Evolutionary conservation across 495 filamentous ascomycete species (phyloP).

Genomic region (Viridothelium virens): DNA sequence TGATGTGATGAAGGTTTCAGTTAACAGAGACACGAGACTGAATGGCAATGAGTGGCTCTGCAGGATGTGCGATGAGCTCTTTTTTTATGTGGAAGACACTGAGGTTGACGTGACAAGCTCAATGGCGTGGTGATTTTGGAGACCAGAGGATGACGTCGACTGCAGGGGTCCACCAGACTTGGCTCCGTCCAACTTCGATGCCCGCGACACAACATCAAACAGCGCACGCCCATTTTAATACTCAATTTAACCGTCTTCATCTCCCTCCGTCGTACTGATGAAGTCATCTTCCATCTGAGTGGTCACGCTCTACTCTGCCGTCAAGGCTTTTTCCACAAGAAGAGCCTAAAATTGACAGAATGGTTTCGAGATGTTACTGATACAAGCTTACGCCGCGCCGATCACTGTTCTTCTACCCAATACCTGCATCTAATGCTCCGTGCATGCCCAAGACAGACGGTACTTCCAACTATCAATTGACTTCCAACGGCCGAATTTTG

Average conservation of each 20-base stretch:
- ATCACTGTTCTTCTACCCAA: not conserved
- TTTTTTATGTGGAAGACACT: not conserved
- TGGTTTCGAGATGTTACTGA: not conserved
- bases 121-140: not conserved
- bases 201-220: no score
- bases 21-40: slow-evolving; percentile 7
- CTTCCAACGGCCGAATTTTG: not conserved
- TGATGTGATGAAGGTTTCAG: slow-evolving; percentile 8
- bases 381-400: not conserved
- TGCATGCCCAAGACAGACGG: not conserved
- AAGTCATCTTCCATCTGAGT: no score
- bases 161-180: not conserved
- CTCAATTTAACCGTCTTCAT: no score
- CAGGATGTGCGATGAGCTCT: not conserved
- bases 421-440: not conserved
- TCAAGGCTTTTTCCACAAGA: no score
- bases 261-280: no score
- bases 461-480: not conserved
- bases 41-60: not conserved
- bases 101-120: not conserved
- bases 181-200: not conserved
- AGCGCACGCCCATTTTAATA: no score
- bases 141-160: not conserved
- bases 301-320: no score
- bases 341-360: not conserved